phyloP scores from a whole-genome alignment of 2,329 filamentous ascomycete genomes.

The Colletotrichum trifolii region DNA sequence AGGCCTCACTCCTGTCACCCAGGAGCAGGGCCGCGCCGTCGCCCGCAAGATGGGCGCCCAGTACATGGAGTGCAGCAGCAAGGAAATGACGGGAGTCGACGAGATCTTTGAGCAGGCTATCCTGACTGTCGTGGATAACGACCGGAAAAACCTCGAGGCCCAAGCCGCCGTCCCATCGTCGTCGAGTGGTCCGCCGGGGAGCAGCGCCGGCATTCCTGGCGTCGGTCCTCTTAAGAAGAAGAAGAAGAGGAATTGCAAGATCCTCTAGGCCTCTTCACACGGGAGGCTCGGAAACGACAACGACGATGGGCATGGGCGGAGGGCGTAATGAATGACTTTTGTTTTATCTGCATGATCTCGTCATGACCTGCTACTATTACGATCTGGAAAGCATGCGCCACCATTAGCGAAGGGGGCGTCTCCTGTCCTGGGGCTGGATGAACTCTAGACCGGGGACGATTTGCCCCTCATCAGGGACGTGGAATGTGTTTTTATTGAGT shows the following conservation, averaged over 20 bases:
- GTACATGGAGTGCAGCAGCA: conserved; percentile 99
- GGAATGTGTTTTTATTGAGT: conserved; percentile 20
- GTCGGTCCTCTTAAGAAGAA: conserved; percentile 71
- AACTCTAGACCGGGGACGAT: conserved; percentile 33
- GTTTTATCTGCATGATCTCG: conserved; percentile 43
- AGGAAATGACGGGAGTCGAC: conserved; percentile 95
- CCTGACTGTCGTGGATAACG: conserved; percentile 86
- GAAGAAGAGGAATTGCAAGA: conserved; percentile 86
- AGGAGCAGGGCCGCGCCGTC: conserved; percentile 87
- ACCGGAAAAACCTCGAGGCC: conserved; percentile 71
- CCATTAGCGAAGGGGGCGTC: conserved; percentile 36
- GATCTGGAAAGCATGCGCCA: conserved; percentile 38
- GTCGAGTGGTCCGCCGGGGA: conserved; percentile 48
- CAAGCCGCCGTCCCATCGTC: conserved; percentile 53
- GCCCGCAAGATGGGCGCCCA: conserved; percentile 93
- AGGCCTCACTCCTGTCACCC: conserved; percentile 92
- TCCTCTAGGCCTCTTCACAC: conserved; percentile 67
- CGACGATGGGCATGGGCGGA: conserved; percentile 29
- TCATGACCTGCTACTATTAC: conserved; percentile 45
- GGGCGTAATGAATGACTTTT: conserved; percentile 39
- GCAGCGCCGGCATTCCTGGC: conserved; percentile 51
- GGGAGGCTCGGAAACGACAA: conserved; percentile 26
- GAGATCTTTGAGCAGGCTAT: conserved; percentile 96
- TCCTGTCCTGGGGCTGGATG: conserved; percentile 36
- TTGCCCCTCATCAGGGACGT: conserved; percentile 24